A percentile compares a stretch with the other conserved stretches of the same genome.
These are phyloP conservation scores for Pythium vanterpoolii DNA, from an alignment of 352 stramenopile genomes.

Conservation along the genomic window DNA sequence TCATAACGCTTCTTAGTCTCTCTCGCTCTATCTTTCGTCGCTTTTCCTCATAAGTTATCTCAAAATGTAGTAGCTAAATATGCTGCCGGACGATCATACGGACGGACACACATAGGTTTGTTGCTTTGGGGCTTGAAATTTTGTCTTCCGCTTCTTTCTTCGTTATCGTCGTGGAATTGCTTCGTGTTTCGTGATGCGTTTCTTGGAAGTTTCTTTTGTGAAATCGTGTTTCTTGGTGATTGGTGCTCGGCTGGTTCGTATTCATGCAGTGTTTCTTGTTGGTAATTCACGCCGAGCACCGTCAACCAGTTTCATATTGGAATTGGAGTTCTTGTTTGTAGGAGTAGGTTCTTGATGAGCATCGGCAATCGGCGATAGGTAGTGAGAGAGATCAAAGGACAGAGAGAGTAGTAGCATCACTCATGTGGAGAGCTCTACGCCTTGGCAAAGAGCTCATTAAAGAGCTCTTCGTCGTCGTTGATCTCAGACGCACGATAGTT, in stretches of 20 bases:
- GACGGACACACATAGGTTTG: background rate
- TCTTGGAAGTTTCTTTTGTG: background rate
- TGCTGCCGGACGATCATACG: conserved; percentile 6
- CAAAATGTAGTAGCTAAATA: conserved; percentile 28
- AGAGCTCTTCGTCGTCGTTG: conserved; percentile 27
- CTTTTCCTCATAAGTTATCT: conserved; percentile 29
- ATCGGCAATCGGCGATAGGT: conserved; percentile 1
- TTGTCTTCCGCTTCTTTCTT: conserved; percentile 2
- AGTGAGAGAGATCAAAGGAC: background rate
- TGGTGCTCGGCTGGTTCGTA: background rate
- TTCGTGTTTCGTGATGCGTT: background rate
- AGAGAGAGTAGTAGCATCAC: background rate
- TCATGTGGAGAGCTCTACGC: background rate
- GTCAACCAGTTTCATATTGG: no score
- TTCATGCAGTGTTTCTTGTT: background rate
- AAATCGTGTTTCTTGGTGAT: conserved; percentile 3
- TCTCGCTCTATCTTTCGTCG: conserved; percentile 18
- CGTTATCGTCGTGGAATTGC: conserved; percentile 1
- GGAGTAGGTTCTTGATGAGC: conserved; percentile 2
- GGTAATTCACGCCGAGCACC: conserved; percentile 1
- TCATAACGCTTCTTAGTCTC: background rate
- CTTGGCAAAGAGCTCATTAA: conserved; percentile 22
- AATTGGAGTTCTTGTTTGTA: background rate
- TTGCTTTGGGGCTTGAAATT: conserved; percentile 4
- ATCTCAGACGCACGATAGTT: conserved; percentile 30